Percentiles rank a stretch among this genome's conserved stretches.
phyloP scores from a whole-genome alignment of 768 basidiomycete genomes.

The Mycena galericulata region DNA sequence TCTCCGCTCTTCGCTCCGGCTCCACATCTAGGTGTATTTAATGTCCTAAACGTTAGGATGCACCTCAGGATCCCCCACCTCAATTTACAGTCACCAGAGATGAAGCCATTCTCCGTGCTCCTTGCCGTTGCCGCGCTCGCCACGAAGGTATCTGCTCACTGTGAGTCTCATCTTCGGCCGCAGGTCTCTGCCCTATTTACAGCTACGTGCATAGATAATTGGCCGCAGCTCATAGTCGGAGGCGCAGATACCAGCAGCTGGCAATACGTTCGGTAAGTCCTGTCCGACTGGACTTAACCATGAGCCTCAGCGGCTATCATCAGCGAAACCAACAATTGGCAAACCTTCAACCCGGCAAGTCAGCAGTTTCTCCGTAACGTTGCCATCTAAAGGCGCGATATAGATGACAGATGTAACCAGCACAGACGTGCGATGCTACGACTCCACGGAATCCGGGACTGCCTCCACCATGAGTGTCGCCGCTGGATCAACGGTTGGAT shows the following conservation, averaged over 20 bases:
- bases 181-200: background rate
- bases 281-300: background rate
- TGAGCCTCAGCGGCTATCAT: background rate
- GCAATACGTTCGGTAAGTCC: slow-evolving; percentile 37
- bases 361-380: background rate
- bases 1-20: too few relatives aligned
- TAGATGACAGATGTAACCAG: slow-evolving; percentile 15
- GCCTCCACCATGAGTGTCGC: slow-evolving; percentile 43
- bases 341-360: slow-evolving; percentile 22
- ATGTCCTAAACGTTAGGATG: too few relatives aligned
- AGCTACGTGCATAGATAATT: slow-evolving; percentile 39
- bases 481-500: slow-evolving; percentile 44
- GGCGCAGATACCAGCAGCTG: slow-evolving; percentile 36
- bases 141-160: slow-evolving; percentile 26
- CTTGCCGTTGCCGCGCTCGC: slow-evolving; percentile 13
- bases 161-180: background rate
- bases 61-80: too few relatives aligned
- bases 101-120: slow-evolving; percentile 26
- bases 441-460: slow-evolving; percentile 32
- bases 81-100: background rate
- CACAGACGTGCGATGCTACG: slow-evolving; percentile 25
- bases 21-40: too few relatives aligned
- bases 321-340: slow-evolving; percentile 33
- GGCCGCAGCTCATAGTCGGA: slow-evolving; percentile 40
- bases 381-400: background rate